These are phyloP conservation scores for Pholiota microspora DNA, from an alignment of 768 basidiomycete genomes.

Conservation along the genomic window DNA sequence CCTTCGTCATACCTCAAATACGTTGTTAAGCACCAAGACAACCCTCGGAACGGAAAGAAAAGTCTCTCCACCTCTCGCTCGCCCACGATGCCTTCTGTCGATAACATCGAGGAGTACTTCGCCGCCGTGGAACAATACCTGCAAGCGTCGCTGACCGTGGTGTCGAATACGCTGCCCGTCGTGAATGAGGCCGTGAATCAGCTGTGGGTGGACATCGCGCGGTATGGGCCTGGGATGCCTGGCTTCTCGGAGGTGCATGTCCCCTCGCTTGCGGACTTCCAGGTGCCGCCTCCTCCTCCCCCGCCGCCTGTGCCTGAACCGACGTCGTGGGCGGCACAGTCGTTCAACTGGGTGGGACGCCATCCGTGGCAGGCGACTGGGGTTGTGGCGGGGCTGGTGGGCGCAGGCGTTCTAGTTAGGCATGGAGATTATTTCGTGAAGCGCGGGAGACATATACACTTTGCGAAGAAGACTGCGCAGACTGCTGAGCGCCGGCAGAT, in stretches of 20 bases:
- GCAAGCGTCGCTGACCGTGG: constrained; percentile 51
- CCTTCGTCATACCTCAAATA: not conserved
- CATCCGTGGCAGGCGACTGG: constrained; percentile 64
- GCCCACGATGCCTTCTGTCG: constrained; percentile 40
- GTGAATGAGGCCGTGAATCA: constrained; percentile 65
- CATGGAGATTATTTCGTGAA: constrained; percentile 40
- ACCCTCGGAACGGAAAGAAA: too few species aligned
- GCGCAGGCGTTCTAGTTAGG: constrained; percentile 59
- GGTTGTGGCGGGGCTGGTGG: constrained; percentile 54
- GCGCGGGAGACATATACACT: constrained; percentile 33
- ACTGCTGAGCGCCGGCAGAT: constrained; percentile 58
- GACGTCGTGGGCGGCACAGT: constrained; percentile 43
- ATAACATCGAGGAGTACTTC: constrained; percentile 72
- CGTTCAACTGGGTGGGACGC: constrained; percentile 48
- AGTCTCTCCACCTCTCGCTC: constrained; percentile 1
- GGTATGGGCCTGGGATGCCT: constrained; percentile 73
- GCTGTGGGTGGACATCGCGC: constrained; percentile 76
- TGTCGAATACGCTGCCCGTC: constrained; percentile 58
- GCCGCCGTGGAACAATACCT: constrained; percentile 64
- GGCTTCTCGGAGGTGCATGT: constrained; percentile 50
- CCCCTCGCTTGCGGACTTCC: constrained; percentile 67
- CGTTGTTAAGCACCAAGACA: not conserved
- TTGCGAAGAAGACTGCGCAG: constrained; percentile 43
- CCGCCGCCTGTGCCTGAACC: constrained; percentile 51
- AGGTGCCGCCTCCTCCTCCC: constrained; percentile 60